A percentile compares a stretch with the other conserved stretches of the same genome.
These are phyloP conservation scores for Polyporus arcularius DNA, from an alignment of 768 basidiomycete species.

Conservation along the genomic window DNA sequence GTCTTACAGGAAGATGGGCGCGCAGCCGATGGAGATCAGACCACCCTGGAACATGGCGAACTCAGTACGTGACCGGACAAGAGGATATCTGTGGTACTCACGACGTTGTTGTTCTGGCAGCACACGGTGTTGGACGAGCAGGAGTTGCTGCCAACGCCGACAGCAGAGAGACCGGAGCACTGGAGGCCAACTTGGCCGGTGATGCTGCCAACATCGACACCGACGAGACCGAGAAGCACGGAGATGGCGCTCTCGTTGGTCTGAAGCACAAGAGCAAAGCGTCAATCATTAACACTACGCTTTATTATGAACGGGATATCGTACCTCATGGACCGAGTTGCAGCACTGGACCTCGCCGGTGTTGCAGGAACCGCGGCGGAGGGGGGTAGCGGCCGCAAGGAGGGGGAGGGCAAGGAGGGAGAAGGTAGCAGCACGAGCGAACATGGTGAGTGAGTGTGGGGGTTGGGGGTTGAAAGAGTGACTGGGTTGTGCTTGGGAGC, in stretches of 20 bases:
- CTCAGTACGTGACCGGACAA: neutral
- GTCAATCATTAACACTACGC: too few species aligned
- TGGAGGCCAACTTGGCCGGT: constrained; percentile 8
- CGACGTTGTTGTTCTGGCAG: constrained; percentile 22
- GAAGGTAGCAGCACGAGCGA: constrained; percentile 16
- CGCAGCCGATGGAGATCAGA: constrained; percentile 17
- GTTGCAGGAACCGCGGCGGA: neutral
- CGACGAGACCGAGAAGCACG: constrained; percentile 7
- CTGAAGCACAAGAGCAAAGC: neutral
- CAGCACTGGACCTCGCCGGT: constrained; percentile 19
- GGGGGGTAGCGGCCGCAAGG: constrained; percentile 16
- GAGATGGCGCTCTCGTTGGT: neutral
- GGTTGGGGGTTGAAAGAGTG: neutral
- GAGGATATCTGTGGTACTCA: neutral
- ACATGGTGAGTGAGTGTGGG: constrained; percentile 7
- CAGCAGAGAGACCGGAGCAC: constrained; percentile 17
- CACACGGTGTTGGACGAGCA: constrained; percentile 15
- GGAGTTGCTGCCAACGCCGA: constrained; percentile 11
- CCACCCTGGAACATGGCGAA: neutral
- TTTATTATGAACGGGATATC: neutral
- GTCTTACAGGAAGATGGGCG: constrained; percentile 1
- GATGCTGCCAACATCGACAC: constrained; percentile 8
- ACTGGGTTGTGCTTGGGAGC: too few species aligned
- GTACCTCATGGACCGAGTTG: constrained; percentile 12
- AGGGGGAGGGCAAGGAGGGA: constrained; percentile 15